Evolutionary conservation across 306 rosid genomes (phyloP).

Genomic region (Cucumis hystrix): DNA sequence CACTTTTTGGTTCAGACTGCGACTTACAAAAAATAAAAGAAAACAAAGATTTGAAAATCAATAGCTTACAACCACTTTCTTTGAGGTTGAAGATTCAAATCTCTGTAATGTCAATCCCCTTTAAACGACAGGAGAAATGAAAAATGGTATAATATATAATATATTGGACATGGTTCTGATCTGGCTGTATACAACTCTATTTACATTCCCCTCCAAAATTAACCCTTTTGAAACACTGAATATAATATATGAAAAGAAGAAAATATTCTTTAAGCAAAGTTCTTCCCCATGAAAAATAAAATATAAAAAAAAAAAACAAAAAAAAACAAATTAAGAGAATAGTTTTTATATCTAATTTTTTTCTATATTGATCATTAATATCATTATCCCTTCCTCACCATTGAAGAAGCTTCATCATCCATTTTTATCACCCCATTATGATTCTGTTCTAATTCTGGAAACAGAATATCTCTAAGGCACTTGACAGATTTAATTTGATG

Average conservation of each 20-base stretch:
- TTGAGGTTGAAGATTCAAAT: too few species aligned
- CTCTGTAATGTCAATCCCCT: too few species aligned
- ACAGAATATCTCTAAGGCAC: constrained; percentile 21
- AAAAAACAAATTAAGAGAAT: background rate
- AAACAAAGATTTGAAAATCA: too few species aligned
- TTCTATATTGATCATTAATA: background rate
- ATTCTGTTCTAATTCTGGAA: constrained; percentile 13
- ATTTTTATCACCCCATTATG: background rate
- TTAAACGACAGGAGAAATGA: too few species aligned
- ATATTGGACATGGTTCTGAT: background rate
- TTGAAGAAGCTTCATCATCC: background rate
- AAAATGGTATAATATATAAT: background rate
- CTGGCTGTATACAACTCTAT: background rate
- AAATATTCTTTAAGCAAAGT: background rate
- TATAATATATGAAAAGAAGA: background rate
- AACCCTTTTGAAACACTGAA: background rate
- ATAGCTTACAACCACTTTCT: too few species aligned
- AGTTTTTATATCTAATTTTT: background rate
- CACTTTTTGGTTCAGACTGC: too few species aligned
- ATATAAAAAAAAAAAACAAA: too few species aligned
- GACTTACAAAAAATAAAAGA: too few species aligned
- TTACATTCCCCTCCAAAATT: background rate
- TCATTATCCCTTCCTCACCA: background rate
- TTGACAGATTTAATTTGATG: constrained; percentile 11
- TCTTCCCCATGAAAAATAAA: background rate